These are phyloP conservation scores for Astraeus odoratus DNA, from an alignment of 768 basidiomycete genomes.

Conservation along the genomic window DNA sequence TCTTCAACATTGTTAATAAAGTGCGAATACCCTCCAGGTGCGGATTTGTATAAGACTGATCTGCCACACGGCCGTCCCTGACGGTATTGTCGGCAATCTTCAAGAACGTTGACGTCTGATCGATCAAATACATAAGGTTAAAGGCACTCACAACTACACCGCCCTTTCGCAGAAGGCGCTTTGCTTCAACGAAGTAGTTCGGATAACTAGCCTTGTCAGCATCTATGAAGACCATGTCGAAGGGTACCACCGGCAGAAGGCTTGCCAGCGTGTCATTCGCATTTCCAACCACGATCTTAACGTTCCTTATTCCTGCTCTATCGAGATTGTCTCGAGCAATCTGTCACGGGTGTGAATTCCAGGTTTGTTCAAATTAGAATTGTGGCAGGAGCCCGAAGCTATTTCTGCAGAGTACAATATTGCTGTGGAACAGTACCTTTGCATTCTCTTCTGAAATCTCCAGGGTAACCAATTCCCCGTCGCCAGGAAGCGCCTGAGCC, in stretches of 20 bases:
- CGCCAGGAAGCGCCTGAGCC: conserved; percentile 37
- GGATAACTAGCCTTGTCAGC: conserved; percentile 56
- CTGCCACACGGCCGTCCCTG: conserved; percentile 39
- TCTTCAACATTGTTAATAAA: conserved; percentile 40
- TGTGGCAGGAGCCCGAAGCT: too few relatives aligned
- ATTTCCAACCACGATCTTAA: conserved; percentile 44
- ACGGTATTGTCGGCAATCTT: conserved; percentile 62
- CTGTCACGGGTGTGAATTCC: conserved; percentile 23
- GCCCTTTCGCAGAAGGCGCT: conserved; percentile 51
- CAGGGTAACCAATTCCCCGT: conserved; percentile 41
- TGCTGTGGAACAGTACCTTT: conserved; percentile 33
- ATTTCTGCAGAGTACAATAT: too few relatives aligned
- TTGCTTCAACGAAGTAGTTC: conserved; percentile 52
- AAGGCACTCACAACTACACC: conserved; percentile 49
- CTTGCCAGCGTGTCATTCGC: conserved; percentile 44
- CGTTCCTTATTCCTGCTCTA: conserved; percentile 45
- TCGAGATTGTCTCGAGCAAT: conserved; percentile 53
- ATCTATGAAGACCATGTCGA: conserved; percentile 68
- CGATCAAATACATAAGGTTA: neutral
- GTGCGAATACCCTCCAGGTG: conserved; percentile 41
- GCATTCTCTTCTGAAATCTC: conserved; percentile 43
- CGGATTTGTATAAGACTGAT: conserved; percentile 28
- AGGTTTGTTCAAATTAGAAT: too few relatives aligned
- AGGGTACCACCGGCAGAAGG: conserved; percentile 42
- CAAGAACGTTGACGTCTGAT: neutral